These are phyloP conservation scores for Phytophthora palmivora DNA, from an alignment of 352 stramenopile genomes.

Conservation along the genomic window DNA sequence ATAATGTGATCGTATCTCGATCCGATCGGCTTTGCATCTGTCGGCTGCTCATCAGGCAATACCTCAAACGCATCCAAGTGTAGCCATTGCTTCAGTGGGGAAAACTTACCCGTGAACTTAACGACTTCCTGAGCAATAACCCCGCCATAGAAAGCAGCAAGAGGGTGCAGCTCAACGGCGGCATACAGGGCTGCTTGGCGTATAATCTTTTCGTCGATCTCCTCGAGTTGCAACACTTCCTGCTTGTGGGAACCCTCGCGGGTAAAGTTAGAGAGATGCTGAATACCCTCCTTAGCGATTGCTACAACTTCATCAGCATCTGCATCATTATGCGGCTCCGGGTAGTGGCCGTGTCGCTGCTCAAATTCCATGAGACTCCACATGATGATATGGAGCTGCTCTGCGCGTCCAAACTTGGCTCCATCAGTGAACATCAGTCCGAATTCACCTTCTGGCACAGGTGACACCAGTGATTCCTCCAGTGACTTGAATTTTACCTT, in stretches of 20 bases:
- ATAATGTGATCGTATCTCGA: constrained; percentile 88
- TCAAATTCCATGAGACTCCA: constrained; percentile 88
- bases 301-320: constrained; percentile 70
- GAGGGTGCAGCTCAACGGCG: constrained; percentile 76
- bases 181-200: constrained; percentile 66
- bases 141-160: constrained; percentile 85
- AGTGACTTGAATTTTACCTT: constrained; percentile 79
- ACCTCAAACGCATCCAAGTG: constrained; percentile 88
- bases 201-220: constrained; percentile 74
- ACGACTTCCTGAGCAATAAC: constrained; percentile 89
- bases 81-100: constrained; percentile 85
- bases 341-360: constrained; percentile 65
- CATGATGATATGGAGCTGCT: constrained; percentile 80
- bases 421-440: constrained; percentile 89
- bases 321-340: constrained; percentile 66
- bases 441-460: constrained; percentile 73
- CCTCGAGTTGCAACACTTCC: constrained; percentile 68
- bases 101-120: constrained; percentile 91
- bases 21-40: constrained; percentile 57
- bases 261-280: constrained; percentile 72
- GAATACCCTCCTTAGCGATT: constrained; percentile 72
- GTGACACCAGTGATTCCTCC: constrained; percentile 70
- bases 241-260: constrained; percentile 46
- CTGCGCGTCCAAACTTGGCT: constrained; percentile 86
- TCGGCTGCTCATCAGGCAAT: constrained; percentile 66